Base-by-base conservation (phyloP, 495 filamentous ascomycete species). In the Lophiotrema nucula region DNA sequence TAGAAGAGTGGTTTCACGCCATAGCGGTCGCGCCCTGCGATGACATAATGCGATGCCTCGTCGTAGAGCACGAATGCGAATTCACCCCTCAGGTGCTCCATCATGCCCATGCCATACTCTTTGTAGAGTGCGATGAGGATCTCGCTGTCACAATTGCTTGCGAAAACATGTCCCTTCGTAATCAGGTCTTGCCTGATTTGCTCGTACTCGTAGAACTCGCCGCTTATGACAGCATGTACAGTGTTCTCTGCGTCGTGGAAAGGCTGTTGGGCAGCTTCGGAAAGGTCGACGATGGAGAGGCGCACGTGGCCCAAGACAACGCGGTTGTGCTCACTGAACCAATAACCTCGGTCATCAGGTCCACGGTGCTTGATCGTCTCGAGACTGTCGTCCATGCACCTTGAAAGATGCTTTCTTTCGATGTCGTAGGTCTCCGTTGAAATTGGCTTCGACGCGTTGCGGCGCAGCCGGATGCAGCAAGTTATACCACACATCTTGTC, bases 1-100 rank as follows among this genome's bases (percentile, higher is more conserved):
- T 73, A 81, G 49, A 76, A 76, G 0, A 83, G 64, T 25, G 78
- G 78, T 62, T 81, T 80, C 54, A 83, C 76, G 0, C 80, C 78
- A 66, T 76, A 81, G 2, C 80, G 74, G 57, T 80, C 79, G 31
- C 77, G 66, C 8, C 74, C 74, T 4, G 74, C 73, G 31, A 81
- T 65, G 35, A 81, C 69, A 10, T 72, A 21, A 50, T 73, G 47
- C 19, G 56, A 47, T 13, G 66, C 42, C 25, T 66, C 62, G 65
- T 82, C 78, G 57, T 74, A 81, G 11, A 82, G 47, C n/a, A 74
- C 69, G 1, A 79, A 62, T 3, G 80, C 71, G 50, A 81, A 81
- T 49, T 82, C 79, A 15, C 79, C 78, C 13, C 79, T 69, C 11
- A 81, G 68, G 2, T 70, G 13, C 15, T 21, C 62, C 11, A 80